Evolutionary conservation across 176 grass and related monocot species (phyloP).

Genomic region (Carex pumila): DNA sequence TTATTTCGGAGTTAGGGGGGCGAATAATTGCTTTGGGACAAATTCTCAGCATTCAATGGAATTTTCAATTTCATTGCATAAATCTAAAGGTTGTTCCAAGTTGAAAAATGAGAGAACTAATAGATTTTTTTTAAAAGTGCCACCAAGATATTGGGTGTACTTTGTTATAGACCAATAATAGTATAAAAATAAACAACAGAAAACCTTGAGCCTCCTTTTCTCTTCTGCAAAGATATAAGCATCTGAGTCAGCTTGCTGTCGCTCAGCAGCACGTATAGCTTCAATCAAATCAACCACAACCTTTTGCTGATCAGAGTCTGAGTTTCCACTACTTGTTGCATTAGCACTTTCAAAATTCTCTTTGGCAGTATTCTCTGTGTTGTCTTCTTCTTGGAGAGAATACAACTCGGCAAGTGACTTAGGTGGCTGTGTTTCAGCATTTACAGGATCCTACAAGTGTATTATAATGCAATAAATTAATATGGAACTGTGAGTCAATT

Average conservation of each 20-base stretch:
- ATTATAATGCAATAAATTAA: slow-evolving; percentile 20
- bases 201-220: slow-evolving; percentile 93
- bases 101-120: not conserved
- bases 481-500: not conserved
- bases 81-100: not conserved
- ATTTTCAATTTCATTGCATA: not conserved
- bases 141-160: not conserved
- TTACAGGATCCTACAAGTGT: slow-evolving; percentile 38
- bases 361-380: not conserved
- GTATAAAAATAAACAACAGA: not conserved
- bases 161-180: not conserved
- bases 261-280: slow-evolving; percentile 90
- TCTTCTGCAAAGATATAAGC: slow-evolving; percentile 90
- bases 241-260: slow-evolving; percentile 83
- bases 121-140: not conserved
- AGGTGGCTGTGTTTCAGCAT: slow-evolving; percentile 28
- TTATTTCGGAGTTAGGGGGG: not conserved
- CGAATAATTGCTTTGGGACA: not conserved
- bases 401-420: slow-evolving; percentile 81
- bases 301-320: slow-evolving; percentile 49
- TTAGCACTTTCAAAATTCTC: slow-evolving; percentile 23
- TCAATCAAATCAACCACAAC: slow-evolving; percentile 77
- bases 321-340: slow-evolving; percentile 32
- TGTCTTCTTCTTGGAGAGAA: slow-evolving; percentile 53
- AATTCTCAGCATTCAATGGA: not conserved